These are phyloP conservation scores for Crithidia fasciculata DNA, from an alignment of 208 protist species.

Conservation along the genomic window DNA sequence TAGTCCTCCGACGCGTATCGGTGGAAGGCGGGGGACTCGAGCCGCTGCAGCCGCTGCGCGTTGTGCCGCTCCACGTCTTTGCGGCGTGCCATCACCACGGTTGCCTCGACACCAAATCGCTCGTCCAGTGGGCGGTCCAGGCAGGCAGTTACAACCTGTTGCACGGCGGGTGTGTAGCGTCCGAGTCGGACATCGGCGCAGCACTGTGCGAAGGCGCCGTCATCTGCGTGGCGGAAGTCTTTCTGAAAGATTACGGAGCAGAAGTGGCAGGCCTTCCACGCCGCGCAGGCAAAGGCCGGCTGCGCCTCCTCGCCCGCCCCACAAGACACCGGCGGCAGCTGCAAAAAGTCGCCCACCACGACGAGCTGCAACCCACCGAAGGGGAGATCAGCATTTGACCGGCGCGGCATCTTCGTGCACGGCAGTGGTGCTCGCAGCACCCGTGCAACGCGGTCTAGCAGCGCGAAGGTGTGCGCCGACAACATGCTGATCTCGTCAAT, in stretches of 20 bases:
- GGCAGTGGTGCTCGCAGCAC: slow-evolving; percentile 43
- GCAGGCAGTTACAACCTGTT: slow-evolving; percentile 42
- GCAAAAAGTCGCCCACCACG: slow-evolving; percentile 91
- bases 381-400: slow-evolving; percentile 26
- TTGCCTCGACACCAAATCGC: slow-evolving; percentile 54
- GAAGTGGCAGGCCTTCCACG: slow-evolving; percentile 54
- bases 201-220: slow-evolving; percentile 47
- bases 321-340: slow-evolving; percentile 68
- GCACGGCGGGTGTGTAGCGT: slow-evolving; percentile 58
- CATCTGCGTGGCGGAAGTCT: slow-evolving; percentile 45
- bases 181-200: slow-evolving; percentile 64
- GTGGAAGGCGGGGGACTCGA: slow-evolving; percentile 49
- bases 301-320: slow-evolving; percentile 48
- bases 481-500: slow-evolving; percentile 92
- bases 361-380: slow-evolving; percentile 92
- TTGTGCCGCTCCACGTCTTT: slow-evolving; percentile 66
- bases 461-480: slow-evolving; percentile 64
- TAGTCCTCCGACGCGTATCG: slow-evolving; percentile 84
- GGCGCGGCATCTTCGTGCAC: not conserved
- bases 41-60: slow-evolving; percentile 39
- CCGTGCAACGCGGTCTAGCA: slow-evolving; percentile 70
- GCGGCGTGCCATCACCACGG: slow-evolving; percentile 49
- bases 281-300: slow-evolving; percentile 54
- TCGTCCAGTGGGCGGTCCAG: slow-evolving; percentile 36
- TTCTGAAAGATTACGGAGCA: slow-evolving; percentile 43